Evolutionary conservation across 2,329 filamentous ascomycete genomes (phyloP), one percentile per base, ranked within the genome.

Genomic region (Triangularia verruculosa): DNA sequence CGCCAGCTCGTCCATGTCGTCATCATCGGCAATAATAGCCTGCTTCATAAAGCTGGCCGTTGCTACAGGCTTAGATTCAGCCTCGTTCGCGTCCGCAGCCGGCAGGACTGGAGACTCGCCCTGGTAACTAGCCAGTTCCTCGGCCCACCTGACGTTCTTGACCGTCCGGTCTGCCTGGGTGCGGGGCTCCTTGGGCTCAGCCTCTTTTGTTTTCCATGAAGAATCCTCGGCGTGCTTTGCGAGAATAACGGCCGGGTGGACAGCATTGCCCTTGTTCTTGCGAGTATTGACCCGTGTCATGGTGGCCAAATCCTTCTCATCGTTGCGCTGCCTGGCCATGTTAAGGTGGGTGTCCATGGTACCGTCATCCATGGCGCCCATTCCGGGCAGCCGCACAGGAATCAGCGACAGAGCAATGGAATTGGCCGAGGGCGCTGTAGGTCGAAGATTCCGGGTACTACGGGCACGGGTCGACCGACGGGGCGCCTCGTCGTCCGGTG

Each of bases 241-340:
- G 1, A 78, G 67, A 0, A 76, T 69, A 1, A 72, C 59, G 15
- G 68, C 66, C 0, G 78, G 76, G 6, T 68, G 70, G 4, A 78
- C 61, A 1, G 79, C 73, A 17, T 68, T 72, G 3, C 69, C 76
- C 70, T 80, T 80, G 64, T 82, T 82, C 66, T 78, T 79, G 27
- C 78, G 73, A 1, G 79, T 82, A 64, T 82, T 82, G 58, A 74
- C 71, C 3, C 76, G 70, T 1, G 79, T 82, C 51, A 80, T 64
- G 1, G 75, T 72, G 0, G 77, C 78, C 8, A 80, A 67, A 54
- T 80, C 77, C 68, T 78, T 79, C 51, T 79, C 79, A 13, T 74
- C 75, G 63, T 66, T 77, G 54, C 75, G 74, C 43, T 70, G 67
- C 28, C 67, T 66, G 32, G 59, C 60, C 34, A 62, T 62, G 20